A percentile compares a stretch with the other conserved stretches of the same genome.
phyloP scores from a whole-genome alignment of 331 rosid species.

The Rosa hybrid region DNA sequence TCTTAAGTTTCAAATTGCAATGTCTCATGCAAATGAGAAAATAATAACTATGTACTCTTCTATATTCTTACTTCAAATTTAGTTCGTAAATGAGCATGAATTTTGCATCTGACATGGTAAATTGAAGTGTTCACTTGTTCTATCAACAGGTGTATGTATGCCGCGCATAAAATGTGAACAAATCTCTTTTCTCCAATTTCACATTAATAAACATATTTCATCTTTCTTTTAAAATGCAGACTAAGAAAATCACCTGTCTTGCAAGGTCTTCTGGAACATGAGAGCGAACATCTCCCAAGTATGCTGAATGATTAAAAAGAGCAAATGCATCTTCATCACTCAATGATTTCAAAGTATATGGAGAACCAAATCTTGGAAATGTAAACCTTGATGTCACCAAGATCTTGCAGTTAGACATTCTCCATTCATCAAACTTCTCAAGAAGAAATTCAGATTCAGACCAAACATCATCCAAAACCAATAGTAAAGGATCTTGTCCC shows the following conservation, averaged over 20 bases:
- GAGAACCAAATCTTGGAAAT: constrained; percentile 15
- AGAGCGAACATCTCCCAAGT: constrained; percentile 12
- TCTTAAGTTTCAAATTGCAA: neutral
- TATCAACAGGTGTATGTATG: neutral
- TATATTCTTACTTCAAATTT: neutral
- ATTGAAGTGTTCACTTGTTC: neutral
- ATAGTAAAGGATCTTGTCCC: constrained; percentile 30
- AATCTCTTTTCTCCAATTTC: too few species aligned
- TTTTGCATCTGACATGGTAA: neutral
- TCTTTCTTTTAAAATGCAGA: neutral
- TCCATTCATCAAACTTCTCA: constrained; percentile 19
- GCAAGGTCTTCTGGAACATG: neutral
- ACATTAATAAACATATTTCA: neutral
- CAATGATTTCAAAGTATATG: constrained; percentile 35
- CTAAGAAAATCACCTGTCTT: constrained; percentile 3
- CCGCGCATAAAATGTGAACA: too few species aligned
- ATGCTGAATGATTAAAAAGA: constrained; percentile 50
- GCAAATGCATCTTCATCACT: constrained; percentile 31
- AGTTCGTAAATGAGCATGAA: neutral
- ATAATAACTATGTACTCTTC: neutral
- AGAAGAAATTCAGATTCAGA: neutral
- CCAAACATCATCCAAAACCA: constrained; percentile 37
- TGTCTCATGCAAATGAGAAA: neutral
- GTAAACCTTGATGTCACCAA: constrained; percentile 65
- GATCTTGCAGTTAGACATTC: constrained; percentile 37